Evolutionary conservation across 768 basidiomycete species (phyloP).

Genomic region (Kwoniella europaea): DNA sequence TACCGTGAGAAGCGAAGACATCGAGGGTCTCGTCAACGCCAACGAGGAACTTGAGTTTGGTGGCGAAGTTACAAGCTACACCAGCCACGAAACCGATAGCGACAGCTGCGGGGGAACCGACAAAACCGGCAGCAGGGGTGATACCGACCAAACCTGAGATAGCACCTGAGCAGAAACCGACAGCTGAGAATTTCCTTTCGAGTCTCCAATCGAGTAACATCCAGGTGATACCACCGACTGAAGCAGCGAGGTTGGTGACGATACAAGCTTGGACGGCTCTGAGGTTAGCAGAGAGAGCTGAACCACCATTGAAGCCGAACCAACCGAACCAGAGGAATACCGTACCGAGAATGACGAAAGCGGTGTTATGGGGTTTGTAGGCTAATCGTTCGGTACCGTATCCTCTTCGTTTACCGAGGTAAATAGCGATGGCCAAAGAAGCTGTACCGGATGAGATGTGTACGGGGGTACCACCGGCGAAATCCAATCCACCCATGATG

Average conservation of each 20-base stretch:
- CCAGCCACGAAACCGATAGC: constrained; percentile 77
- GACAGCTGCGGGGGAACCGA: constrained; percentile 68
- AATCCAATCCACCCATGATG: constrained; percentile 77
- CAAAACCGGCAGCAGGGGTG: constrained; percentile 82
- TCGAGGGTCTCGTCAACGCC: constrained; percentile 87
- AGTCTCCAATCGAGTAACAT: constrained; percentile 73
- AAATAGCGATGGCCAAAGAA: constrained; percentile 83
- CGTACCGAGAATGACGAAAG: constrained; percentile 79
- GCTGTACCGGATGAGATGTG: constrained; percentile 66
- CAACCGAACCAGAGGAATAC: constrained; percentile 83
- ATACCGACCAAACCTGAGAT: constrained; percentile 85
- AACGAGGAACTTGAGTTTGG: constrained; percentile 71
- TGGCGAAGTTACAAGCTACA: constrained; percentile 78
- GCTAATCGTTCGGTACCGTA: constrained; percentile 60
- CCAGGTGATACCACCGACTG: constrained; percentile 78
- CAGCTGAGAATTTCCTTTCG: constrained; percentile 83
- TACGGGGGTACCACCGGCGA: constrained; percentile 68
- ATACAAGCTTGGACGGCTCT: constrained; percentile 82
- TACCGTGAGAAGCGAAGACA: constrained; percentile 87
- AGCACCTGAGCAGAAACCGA: constrained; percentile 89
- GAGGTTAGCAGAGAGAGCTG: constrained; percentile 78
- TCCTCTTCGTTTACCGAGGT: constrained; percentile 77
- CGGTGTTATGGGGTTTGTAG: constrained; percentile 87
- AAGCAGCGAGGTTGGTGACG: constrained; percentile 87
- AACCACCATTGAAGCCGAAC: constrained; percentile 90